These are phyloP conservation scores for Aspergillus candidus DNA, from an alignment of 2,329 filamentous ascomycete species.

Conservation along the genomic window DNA sequence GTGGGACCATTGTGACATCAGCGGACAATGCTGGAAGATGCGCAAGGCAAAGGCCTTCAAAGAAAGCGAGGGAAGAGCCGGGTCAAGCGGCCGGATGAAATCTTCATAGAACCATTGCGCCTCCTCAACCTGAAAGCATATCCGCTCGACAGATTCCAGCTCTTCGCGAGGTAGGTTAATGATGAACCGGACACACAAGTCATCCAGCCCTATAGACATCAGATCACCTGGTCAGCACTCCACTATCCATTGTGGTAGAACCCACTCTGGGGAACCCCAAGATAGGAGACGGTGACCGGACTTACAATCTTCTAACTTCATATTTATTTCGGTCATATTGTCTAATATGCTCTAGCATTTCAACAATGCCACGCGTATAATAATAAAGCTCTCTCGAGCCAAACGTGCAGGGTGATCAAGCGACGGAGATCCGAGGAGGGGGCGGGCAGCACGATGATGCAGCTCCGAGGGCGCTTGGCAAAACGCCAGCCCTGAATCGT, in stretches of 20 bases:
- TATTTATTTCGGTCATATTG: slow-evolving; percentile 69
- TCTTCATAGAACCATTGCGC: slow-evolving; percentile 99
- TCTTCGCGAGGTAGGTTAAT: slow-evolving; percentile 93
- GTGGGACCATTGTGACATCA: slow-evolving; percentile 73
- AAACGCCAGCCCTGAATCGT: slow-evolving; percentile 22
- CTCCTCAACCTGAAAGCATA: slow-evolving; percentile 98
- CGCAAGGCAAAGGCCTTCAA: slow-evolving; percentile 79
- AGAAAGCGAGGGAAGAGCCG: slow-evolving; percentile 75
- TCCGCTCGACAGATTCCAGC: slow-evolving; percentile 79
- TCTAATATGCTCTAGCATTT: slow-evolving; percentile 56
- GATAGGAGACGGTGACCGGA: slow-evolving; percentile 10
- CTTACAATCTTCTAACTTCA: slow-evolving; percentile 85
- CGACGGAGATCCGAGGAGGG: slow-evolving; percentile 13
- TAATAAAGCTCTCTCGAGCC: slow-evolving; percentile 19
- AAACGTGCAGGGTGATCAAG: slow-evolving; percentile 11
- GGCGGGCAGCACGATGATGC: slow-evolving; percentile 16
- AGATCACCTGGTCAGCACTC: slow-evolving; percentile 17
- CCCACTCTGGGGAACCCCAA: not conserved
- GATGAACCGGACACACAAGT: slow-evolving; percentile 95
- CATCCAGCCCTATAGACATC: slow-evolving; percentile 70
- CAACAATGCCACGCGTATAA: slow-evolving; percentile 29
- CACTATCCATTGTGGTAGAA: not conserved
- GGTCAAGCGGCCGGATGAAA: slow-evolving; percentile 87
- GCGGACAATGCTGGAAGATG: slow-evolving; percentile 90
- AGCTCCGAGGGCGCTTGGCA: slow-evolving; percentile 24